These are phyloP conservation scores for Pugionium dolabratum DNA, from an alignment of 345 rosid species.

Conservation along the genomic window DNA sequence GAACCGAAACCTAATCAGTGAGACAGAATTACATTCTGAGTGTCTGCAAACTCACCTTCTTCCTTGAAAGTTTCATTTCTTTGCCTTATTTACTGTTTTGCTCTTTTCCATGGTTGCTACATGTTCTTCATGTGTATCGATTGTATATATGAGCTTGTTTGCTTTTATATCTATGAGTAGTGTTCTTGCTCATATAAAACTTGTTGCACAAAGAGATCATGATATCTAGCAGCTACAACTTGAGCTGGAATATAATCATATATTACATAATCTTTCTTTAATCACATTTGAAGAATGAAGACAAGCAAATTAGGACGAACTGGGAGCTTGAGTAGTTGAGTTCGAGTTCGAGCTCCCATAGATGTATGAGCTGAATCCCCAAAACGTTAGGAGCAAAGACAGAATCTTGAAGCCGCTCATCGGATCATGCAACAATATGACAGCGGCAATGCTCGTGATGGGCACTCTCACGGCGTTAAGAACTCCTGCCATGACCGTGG, in stretches of 20 bases:
- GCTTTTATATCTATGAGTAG: slow-evolving; percentile 3
- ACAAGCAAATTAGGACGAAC: slow-evolving; percentile 17
- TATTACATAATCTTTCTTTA: slow-evolving; percentile 13
- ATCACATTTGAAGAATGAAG: not conserved
- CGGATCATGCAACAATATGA: slow-evolving; percentile 71
- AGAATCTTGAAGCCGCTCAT: slow-evolving; percentile 91
- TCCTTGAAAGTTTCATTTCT: slow-evolving; percentile 13
- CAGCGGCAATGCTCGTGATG: slow-evolving; percentile 70
- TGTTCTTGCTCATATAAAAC: slow-evolving; percentile 8
- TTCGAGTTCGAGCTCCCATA: slow-evolving; percentile 57
- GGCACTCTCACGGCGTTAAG: slow-evolving; percentile 88
- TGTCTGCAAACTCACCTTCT: slow-evolving; percentile 4
- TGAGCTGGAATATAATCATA: not conserved
- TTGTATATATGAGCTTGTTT: slow-evolving; percentile 30
- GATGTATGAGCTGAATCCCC: slow-evolving; percentile 82
- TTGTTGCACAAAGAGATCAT: not conserved
- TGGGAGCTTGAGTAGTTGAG: slow-evolving; percentile 32
- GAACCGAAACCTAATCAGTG: slow-evolving; percentile 57
- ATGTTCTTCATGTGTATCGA: slow-evolving; percentile 21
- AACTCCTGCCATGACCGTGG: slow-evolving; percentile 82
- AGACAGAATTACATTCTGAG: slow-evolving; percentile 27
- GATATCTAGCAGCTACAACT: not conserved
- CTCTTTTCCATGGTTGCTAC: slow-evolving; percentile 28
- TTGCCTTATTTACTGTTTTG: slow-evolving; percentile 26
- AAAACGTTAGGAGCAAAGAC: slow-evolving; percentile 70